Conservation (phyloP, 805 yeast species). For the Spathaspora girioi region DNA sequence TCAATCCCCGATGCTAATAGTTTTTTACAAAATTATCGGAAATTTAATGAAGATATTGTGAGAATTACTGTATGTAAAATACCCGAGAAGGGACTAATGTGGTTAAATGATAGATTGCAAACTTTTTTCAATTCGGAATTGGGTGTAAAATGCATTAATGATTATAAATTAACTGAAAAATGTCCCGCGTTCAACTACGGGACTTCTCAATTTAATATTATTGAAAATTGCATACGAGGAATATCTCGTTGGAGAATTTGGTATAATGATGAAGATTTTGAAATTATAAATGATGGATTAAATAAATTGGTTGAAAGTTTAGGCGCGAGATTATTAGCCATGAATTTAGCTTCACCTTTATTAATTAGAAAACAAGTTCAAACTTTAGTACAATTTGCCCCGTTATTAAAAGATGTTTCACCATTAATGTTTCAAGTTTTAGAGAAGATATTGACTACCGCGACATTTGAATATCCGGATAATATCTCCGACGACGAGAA, state of each 20-base stretch:
- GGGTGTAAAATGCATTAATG: conserved; percentile 62
- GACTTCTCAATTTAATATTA: conserved; percentile 75
- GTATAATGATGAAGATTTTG: conserved; percentile 62
- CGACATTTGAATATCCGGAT: conserved; percentile 77
- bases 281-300: conserved; percentile 48
- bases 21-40: conserved; percentile 75
- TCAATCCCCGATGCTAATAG: conserved; percentile 73
- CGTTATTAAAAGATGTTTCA: conserved; percentile 74
- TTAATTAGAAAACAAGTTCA: conserved; percentile 83
- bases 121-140: conserved; percentile 64
- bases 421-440: conserved; percentile 76
- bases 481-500: conserved; percentile 66
- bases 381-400: conserved; percentile 90
- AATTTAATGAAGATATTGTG: conserved; percentile 85
- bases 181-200: conserved; percentile 72
- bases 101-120: conserved; percentile 76
- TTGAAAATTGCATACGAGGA: conserved; percentile 89
- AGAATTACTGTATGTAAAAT: conserved; percentile 82
- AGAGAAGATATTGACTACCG: conserved; percentile 79
- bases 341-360: conserved; percentile 77
- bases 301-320: conserved; percentile 59
- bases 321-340: conserved; percentile 69
- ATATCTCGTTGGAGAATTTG: conserved; percentile 94
- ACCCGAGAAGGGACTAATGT: conserved; percentile 75
- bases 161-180: conserved; percentile 51